These are phyloP conservation scores for Elaeis guineensis DNA, from an alignment of 176 grass and related monocot species.

Conservation along the genomic window DNA sequence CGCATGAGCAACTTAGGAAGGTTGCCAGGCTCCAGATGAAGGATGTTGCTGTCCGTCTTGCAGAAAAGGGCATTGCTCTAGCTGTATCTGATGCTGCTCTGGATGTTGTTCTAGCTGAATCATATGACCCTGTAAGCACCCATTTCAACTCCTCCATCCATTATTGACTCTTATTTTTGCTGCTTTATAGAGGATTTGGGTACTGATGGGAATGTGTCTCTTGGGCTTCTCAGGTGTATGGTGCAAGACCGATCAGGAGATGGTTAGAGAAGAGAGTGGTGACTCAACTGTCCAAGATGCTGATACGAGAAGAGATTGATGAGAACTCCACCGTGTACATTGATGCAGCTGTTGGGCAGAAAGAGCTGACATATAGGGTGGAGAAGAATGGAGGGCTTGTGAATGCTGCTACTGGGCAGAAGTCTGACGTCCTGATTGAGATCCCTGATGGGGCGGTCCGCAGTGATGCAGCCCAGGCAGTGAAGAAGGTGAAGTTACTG, in stretches of 20 bases:
- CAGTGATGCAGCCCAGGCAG: slow-evolving; percentile 18
- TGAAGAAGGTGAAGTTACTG: slow-evolving; percentile 62
- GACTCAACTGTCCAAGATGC: slow-evolving; percentile 75
- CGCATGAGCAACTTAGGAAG: slow-evolving; percentile 83
- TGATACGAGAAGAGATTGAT: slow-evolving; percentile 81
- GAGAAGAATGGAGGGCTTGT: slow-evolving; percentile 61
- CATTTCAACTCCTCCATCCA: background rate
- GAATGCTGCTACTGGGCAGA: slow-evolving; percentile 49
- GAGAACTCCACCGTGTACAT: slow-evolving; percentile 75
- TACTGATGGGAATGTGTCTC: background rate
- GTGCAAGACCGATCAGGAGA: slow-evolving; percentile 69
- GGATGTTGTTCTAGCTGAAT: slow-evolving; percentile 61
- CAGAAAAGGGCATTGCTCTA: slow-evolving; percentile 69
- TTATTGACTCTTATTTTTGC: background rate
- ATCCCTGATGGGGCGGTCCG: slow-evolving; percentile 33
- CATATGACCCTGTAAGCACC: slow-evolving; percentile 68
- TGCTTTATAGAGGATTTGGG: background rate
- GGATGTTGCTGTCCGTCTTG: slow-evolving; percentile 79
- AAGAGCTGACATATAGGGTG: slow-evolving; percentile 51
- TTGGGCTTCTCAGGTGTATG: slow-evolving; percentile 37
- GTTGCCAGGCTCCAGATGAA: slow-evolving; percentile 91
- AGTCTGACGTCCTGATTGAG: slow-evolving; percentile 73
- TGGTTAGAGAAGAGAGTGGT: slow-evolving; percentile 90
- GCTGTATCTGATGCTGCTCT: slow-evolving; percentile 84
- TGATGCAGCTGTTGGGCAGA: slow-evolving; percentile 35